Evolutionary conservation across 805 yeast species (phyloP), one percentile per base, ranked within the genome.

Genomic region (Kuraishia molischiana): DNA sequence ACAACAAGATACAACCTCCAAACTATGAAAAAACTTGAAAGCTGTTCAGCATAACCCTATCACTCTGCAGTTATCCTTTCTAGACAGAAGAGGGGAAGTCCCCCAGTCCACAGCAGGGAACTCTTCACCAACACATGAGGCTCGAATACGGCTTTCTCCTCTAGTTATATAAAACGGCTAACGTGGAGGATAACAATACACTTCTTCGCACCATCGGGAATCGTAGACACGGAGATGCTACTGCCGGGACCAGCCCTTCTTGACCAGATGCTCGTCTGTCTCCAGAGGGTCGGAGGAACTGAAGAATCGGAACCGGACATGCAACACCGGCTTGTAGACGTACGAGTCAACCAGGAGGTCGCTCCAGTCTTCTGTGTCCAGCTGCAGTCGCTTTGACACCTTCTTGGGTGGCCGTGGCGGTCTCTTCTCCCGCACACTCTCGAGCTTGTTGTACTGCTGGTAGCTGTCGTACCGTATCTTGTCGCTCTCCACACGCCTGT

Each of bases 371-470:
- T 28, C 31, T 5, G 5, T 6, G 17, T 28, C 17, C 13, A 11
- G 13, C 5, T 28, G 6, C 6, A 14, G 6, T 14, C 5, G 5
- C 13, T 28, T 28, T 14, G 8, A 11, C 31, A 8, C 17, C 13
- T 14, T 28, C 17, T 28, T 28, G 8, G 17, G 6, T 14, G 31
- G 31, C 17, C 17, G 13, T 6, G 31, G 31, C 17, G 6, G 24
- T 18, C n/a, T 21, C 4, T 20, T 15, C n/a, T 14, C 15, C 20
- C 19, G n/a, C 4, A 33, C 17, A 21, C 29, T 24, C 9, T 36
- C 39, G 8, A 39, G 15, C 26, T 33, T 32, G 26, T 39, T 39
- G 30, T 31, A 36, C 26, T 39, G 42, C 18, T 21, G n/a, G 32
- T 32, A 39, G 14, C n/a, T 13, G 33, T 32, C 21, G 29, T 24